phyloP scores from a whole-genome alignment of 306 rosid species.

The Hippophae rhamnoides region DNA sequence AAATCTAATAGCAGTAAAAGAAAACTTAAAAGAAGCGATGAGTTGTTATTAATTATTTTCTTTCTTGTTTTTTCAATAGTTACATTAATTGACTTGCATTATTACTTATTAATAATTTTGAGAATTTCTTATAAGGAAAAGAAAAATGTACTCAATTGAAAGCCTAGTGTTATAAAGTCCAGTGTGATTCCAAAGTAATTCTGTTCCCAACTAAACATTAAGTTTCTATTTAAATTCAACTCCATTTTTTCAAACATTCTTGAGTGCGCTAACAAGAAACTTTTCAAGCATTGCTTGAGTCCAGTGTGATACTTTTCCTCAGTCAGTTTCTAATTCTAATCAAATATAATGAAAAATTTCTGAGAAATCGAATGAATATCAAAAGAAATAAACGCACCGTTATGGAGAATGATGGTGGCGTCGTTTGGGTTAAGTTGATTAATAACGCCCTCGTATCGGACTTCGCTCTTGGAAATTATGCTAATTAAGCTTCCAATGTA shows the following conservation, averaged over 20 bases:
- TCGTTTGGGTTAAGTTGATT: conserved; percentile 31
- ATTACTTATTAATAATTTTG: no score
- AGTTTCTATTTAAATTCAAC: not conserved
- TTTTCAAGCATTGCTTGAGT: no score
- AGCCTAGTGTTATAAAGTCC: not conserved
- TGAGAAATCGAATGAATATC: not conserved
- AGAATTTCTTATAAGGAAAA: no score
- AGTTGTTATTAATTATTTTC: no score
- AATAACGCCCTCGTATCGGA: conserved; percentile 69
- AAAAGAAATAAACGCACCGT: conserved; percentile 25
- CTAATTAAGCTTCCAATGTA: conserved; percentile 54
- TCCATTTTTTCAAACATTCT: not conserved
- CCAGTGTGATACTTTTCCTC: no score
- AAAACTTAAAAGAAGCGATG: no score
- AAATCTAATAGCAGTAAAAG: no score
- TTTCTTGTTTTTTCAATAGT: no score
- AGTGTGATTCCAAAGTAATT: not conserved
- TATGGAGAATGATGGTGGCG: conserved; percentile 54
- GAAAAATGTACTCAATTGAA: no score
- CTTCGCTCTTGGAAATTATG: conserved; percentile 56
- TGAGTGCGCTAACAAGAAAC: not conserved
- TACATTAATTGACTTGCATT: no score
- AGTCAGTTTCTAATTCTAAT: no score
- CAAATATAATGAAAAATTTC: not conserved
- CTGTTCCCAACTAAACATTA: not conserved